Evolutionary conservation across 73 alveolate genomes (phyloP), one percentile per base, ranked within the genome.

Genomic region (Breviolum minutum): DNA sequence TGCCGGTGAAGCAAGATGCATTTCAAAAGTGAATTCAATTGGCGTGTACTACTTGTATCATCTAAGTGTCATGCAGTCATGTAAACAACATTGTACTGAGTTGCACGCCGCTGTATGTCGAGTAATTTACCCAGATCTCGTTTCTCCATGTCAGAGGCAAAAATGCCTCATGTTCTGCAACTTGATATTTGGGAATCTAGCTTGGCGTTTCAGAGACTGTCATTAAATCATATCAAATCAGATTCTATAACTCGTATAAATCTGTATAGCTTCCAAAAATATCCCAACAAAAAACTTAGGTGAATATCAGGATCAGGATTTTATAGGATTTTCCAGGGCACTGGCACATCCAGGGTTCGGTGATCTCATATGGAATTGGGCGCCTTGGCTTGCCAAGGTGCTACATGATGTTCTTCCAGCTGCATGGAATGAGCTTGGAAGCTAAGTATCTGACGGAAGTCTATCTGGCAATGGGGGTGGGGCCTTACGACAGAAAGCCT

Each of bases 331-430:
- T 40, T 40, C 54, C 3, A 40, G 54, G 54, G 54, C 54, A 40
- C 63, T 8, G 71, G 30, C 98, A 60, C 98, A 92, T 92, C 98
- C 98, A 92, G 0, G 98, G 98, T 81, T 92, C 98, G 17, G 98
- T 61, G 29, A 92, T 54, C 81, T 92, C 98, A 17, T 92, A 92
- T 12, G 90, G 81, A 62, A 92, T 63, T 29, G 98, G 98, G 60
- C 98, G 73, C 98, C 98, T 91, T 6, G 79, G 61, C 74, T 13
- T 76, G 12, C 63, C 40, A 27, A 24, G 19, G 60, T 30, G 69
- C 68, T 17, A n/a, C 14, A 40, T 40, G 54, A 40, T 40, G 54
- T 40, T 40, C 5, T 40, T 40, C 54, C 54, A 40, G 5, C 54
- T 40, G 54, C 54, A 40, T 40, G 3, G 3, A 40, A 40, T 40